phyloP scores from a whole-genome alignment of 2,329 filamentous ascomycete genomes.

The Fusarium sp. region DNA sequence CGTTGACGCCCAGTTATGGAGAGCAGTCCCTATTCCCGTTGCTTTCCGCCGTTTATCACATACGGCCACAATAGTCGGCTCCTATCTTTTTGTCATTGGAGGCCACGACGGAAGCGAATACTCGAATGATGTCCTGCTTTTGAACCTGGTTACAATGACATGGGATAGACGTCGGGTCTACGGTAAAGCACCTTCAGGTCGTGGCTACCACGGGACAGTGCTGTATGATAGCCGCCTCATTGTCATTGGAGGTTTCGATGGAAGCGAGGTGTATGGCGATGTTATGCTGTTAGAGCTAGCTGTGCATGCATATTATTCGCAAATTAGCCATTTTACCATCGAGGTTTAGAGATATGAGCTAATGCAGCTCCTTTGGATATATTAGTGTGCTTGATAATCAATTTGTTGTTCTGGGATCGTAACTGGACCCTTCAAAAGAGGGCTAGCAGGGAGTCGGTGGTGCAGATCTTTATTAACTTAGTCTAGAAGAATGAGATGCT shows the following conservation, averaged over 20 bases:
- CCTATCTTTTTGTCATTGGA: conserved; percentile 75
- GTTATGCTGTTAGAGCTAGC: conserved; percentile 74
- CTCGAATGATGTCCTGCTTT: conserved; percentile 72
- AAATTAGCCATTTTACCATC: conserved; percentile 78
- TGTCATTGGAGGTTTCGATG: conserved; percentile 74
- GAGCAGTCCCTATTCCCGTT: conserved; percentile 65
- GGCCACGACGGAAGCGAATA: conserved; percentile 77
- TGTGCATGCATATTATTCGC: conserved; percentile 77
- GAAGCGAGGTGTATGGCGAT: conserved; percentile 73
- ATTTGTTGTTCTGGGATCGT: conserved; percentile 20
- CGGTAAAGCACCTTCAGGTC: conserved; percentile 68
- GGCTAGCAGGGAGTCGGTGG: conserved; percentile 38
- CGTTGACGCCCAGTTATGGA: conserved; percentile 70
- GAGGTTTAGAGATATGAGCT: conserved; percentile 60
- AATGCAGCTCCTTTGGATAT: conserved; percentile 6
- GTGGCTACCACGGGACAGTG: conserved; percentile 74
- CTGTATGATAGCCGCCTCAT: conserved; percentile 73
- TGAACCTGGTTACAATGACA: conserved; percentile 79
- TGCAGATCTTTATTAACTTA: conserved; percentile 23
- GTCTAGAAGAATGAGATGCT: conserved; percentile 33
- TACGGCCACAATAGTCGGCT: conserved; percentile 75
- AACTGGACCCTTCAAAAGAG: conserved; percentile 17
- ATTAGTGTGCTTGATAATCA: conserved; percentile 20
- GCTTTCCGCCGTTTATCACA: conserved; percentile 74
- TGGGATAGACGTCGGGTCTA: conserved; percentile 75